A percentile compares a stretch with the other conserved stretches of the same genome.
Conservation (phyloP, 2,329 filamentous ascomycete species). For the Trichoderma sp. region DNA sequence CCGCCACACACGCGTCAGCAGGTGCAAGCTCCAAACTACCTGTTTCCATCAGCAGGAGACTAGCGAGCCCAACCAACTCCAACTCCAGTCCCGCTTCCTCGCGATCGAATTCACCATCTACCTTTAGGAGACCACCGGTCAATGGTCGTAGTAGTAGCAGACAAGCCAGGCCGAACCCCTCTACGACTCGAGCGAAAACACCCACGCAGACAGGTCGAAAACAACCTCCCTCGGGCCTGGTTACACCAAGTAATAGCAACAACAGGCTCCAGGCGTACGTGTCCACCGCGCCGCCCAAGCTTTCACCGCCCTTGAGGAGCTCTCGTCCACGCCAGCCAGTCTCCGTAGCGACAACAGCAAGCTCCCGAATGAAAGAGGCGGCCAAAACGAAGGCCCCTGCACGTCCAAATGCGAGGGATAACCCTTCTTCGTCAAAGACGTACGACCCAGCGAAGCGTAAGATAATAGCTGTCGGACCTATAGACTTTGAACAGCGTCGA, state of each 20-base stretch:
- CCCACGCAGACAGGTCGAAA: conserved; percentile 40
- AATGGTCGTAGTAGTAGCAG: conserved; percentile 34
- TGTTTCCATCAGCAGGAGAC: conserved; percentile 43
- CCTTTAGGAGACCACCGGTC: conserved; percentile 41
- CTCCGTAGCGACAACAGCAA: conserved; percentile 68
- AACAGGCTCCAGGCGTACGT: conserved; percentile 71
- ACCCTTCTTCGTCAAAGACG: conserved; percentile 30
- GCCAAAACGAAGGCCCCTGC: conserved; percentile 53
- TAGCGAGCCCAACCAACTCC: conserved; percentile 42
- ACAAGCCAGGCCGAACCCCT: conserved; percentile 36
- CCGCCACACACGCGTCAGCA: conserved; percentile 26
- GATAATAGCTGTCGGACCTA: conserved; percentile 65
- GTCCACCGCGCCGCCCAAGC: conserved; percentile 62
- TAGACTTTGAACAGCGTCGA: conserved; percentile 80
- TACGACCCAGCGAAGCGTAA: conserved; percentile 44
- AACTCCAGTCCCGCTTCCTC: conserved; percentile 48
- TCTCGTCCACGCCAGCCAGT: conserved; percentile 79
- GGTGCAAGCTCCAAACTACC: conserved; percentile 44
- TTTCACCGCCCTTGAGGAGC: conserved; percentile 76
- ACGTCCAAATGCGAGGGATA: conserved; percentile 30
- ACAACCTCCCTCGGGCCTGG: conserved; percentile 40
- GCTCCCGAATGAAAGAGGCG: conserved; percentile 63
- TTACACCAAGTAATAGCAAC: conserved; percentile 51
- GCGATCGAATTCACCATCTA: conserved; percentile 55
- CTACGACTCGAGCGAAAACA: conserved; percentile 39